Evolutionary conservation across 2,329 filamentous ascomycete genomes (phyloP).

Genomic region (Cladorrhinum sp.): DNA sequence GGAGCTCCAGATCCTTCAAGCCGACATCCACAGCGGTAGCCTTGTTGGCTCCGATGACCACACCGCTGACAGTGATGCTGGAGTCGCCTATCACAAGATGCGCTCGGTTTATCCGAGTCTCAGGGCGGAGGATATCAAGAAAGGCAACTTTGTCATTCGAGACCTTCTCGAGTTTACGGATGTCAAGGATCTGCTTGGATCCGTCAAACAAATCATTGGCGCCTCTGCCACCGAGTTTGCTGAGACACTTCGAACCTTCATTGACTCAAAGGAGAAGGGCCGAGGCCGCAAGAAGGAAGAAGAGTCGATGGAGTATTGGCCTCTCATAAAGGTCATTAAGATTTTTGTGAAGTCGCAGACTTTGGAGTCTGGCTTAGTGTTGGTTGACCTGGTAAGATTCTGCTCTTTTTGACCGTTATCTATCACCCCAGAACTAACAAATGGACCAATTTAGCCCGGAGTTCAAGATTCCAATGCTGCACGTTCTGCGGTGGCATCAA

Average conservation of each 20-base stretch:
- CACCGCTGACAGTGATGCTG: constrained; percentile 37
- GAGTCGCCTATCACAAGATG: constrained; percentile 50
- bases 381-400: constrained; percentile 45
- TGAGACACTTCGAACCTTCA: constrained; percentile 46
- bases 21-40: constrained; percentile 43
- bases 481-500: constrained; percentile 52
- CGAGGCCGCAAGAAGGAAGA: constrained; percentile 27
- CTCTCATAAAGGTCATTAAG: constrained; percentile 51
- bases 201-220: constrained; percentile 38
- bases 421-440: constrained; percentile 14
- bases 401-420: background rate
- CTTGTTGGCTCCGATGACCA: constrained; percentile 22
- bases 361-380: constrained; percentile 35
- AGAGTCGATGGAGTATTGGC: constrained; percentile 42
- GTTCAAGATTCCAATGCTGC: constrained; percentile 60
- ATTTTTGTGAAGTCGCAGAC: constrained; percentile 35
- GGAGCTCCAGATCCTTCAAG: constrained; percentile 48
- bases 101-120: constrained; percentile 44
- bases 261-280: constrained; percentile 54
- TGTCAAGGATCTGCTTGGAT: constrained; percentile 46
- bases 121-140: constrained; percentile 39
- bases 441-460: constrained; percentile 41
- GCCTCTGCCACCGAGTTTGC: constrained; percentile 38
- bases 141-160: constrained; percentile 33
- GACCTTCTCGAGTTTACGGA: constrained; percentile 41